These are phyloP conservation scores for Aspergillus pseudotamarii DNA, from an alignment of 2,329 filamentous ascomycete species.

Conservation along the genomic window DNA sequence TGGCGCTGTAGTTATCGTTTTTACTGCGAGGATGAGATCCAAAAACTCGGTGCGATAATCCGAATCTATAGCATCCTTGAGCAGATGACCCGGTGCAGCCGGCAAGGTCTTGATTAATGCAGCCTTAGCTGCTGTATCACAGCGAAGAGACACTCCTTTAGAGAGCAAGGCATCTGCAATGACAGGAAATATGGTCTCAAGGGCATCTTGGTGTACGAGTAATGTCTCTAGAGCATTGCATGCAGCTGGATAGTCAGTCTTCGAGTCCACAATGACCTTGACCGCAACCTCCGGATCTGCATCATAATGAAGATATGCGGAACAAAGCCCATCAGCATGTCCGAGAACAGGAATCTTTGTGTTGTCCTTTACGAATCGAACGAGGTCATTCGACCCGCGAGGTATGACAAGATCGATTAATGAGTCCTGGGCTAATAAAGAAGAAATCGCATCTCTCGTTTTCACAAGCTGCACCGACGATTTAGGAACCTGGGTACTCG, in stretches of 20 bases:
- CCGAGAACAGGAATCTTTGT: slow-evolving; percentile 95
- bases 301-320: slow-evolving; percentile 78
- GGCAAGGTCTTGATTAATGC: slow-evolving; percentile 58
- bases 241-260: slow-evolving; percentile 90
- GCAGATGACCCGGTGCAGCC: slow-evolving; percentile 45
- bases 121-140: slow-evolving; percentile 70
- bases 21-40: slow-evolving; percentile 79
- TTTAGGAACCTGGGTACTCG: slow-evolving; percentile 74
- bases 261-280: slow-evolving; percentile 83
- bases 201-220: slow-evolving; percentile 74
- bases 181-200: slow-evolving; percentile 67
- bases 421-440: slow-evolving; percentile 81
- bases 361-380: slow-evolving; percentile 83
- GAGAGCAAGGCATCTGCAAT: slow-evolving; percentile 74
- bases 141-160: slow-evolving; percentile 80
- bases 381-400: slow-evolving; percentile 85
- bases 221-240: slow-evolving; percentile 95
- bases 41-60: slow-evolving; percentile 93
- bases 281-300: slow-evolving; percentile 73
- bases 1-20: slow-evolving; percentile 61
- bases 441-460: slow-evolving; percentile 84
- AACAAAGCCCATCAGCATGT: slow-evolving; percentile 92
- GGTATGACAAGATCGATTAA: slow-evolving; percentile 96
- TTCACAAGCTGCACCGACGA: slow-evolving; percentile 91
- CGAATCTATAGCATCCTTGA: slow-evolving; percentile 67